Evolutionary conservation across 2,329 filamentous ascomycete species (phyloP).

Genomic region (Diaporthe citriasiana): DNA sequence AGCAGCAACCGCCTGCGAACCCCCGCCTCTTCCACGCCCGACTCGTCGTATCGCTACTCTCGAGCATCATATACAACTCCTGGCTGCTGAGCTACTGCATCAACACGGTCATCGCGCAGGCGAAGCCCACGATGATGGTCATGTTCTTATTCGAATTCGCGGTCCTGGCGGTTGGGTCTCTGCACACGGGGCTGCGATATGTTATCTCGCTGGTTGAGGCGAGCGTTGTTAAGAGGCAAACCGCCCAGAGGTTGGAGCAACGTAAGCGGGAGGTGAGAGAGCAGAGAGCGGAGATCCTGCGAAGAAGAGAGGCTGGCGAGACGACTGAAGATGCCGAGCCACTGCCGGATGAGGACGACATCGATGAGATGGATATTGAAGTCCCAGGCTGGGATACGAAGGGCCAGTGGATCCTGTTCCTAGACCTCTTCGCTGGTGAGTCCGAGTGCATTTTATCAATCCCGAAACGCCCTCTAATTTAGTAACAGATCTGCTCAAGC

Average conservation of each 20-base stretch:
- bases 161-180: slow-evolving; percentile 83
- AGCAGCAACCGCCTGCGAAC: slow-evolving; percentile 94
- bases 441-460: slow-evolving; percentile 1
- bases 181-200: slow-evolving; percentile 85
- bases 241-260: slow-evolving; percentile 75
- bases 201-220: slow-evolving; percentile 83
- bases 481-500: slow-evolving; percentile 84
- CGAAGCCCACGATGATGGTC: slow-evolving; percentile 98
- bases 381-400: slow-evolving; percentile 97
- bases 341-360: slow-evolving; percentile 73
- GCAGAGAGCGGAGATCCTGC: slow-evolving; percentile 66
- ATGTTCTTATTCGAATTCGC: slow-evolving; percentile 99
- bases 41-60: slow-evolving; percentile 80
- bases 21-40: slow-evolving; percentile 89
- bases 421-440: slow-evolving; percentile 86
- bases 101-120: slow-evolving; percentile 85
- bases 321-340: slow-evolving; percentile 63
- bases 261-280: slow-evolving; percentile 77
- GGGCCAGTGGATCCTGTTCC: slow-evolving; percentile 89
- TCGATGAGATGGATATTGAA: slow-evolving; percentile 95
- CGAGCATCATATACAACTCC: slow-evolving; percentile 85
- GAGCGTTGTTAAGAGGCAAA: slow-evolving; percentile 81
- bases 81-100: slow-evolving; percentile 87
- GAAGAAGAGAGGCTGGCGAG: slow-evolving; percentile 61
- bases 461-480: background rate